A percentile compares a stretch with the other conserved stretches of the same genome.
These are phyloP conservation scores for Euryodendron excelsum DNA, from an alignment of 148 eudicot genomes.

Conservation along the genomic window DNA sequence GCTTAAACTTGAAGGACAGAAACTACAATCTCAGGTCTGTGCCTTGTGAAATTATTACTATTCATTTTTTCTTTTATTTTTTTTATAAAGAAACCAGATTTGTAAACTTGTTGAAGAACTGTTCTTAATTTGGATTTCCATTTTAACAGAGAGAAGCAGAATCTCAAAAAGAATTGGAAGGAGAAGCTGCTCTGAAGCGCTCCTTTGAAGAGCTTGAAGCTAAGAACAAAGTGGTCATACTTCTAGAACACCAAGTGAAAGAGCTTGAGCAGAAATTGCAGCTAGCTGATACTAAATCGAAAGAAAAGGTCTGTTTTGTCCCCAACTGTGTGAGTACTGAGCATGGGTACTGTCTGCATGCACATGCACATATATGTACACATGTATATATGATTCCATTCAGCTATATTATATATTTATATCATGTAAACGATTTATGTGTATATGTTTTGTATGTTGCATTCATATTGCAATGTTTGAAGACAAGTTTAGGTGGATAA, in stretches of 20 bases:
- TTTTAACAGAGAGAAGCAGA: constrained; percentile 55
- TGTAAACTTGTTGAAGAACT: constrained; percentile 1
- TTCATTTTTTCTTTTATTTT: neutral
- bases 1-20: constrained; percentile 62
- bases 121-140: constrained; percentile 10
- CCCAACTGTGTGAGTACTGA: neutral
- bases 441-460: neutral
- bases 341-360: neutral
- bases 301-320: constrained; percentile 56
- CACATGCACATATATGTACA: neutral
- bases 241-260: constrained; percentile 60
- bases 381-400: neutral
- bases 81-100: neutral
- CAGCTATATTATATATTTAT: neutral
- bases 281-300: constrained; percentile 40
- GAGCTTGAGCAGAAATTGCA: constrained; percentile 76
- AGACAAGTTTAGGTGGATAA: neutral
- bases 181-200: constrained; percentile 50
- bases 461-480: neutral
- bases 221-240: constrained; percentile 46
- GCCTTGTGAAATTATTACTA: neutral
- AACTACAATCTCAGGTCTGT: constrained; percentile 66
- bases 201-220: constrained; percentile 56
- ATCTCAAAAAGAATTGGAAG: constrained; percentile 51
- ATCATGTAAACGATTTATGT: neutral